Conservation (phyloP, 2,329 filamentous ascomycete species). For the Hymenoscyphus fraxineus region DNA sequence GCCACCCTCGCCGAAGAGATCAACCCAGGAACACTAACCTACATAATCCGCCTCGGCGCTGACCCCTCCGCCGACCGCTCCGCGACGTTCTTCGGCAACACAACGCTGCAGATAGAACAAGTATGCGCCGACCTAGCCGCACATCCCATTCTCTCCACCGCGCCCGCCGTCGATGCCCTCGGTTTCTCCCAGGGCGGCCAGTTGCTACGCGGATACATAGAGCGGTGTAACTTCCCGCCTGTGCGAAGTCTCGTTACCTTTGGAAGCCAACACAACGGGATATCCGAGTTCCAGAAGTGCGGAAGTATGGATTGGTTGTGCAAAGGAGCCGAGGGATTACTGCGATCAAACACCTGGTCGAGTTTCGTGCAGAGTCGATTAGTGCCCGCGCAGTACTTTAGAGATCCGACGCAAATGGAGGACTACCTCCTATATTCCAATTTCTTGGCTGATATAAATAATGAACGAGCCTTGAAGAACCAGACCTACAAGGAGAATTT, state of each 20-base stretch:
- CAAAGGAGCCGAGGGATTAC: slow-evolving; percentile 70
- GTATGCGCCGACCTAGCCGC: slow-evolving; percentile 75
- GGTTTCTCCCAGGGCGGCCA: slow-evolving; percentile 96
- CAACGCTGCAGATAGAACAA: slow-evolving; percentile 69
- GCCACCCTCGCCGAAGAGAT: slow-evolving; percentile 66
- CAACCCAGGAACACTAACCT: slow-evolving; percentile 80
- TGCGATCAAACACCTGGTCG: slow-evolving; percentile 79
- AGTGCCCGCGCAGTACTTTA: slow-evolving; percentile 94
- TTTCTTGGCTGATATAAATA: slow-evolving; percentile 94
- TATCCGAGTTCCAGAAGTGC: slow-evolving; percentile 77
- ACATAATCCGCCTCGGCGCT: slow-evolving; percentile 67
- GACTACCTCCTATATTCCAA: slow-evolving; percentile 77
- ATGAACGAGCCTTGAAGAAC: slow-evolving; percentile 77
- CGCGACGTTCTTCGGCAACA: slow-evolving; percentile 87
- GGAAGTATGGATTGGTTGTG: slow-evolving; percentile 72
- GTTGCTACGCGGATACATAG: slow-evolving; percentile 86
- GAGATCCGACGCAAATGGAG: slow-evolving; percentile 64
- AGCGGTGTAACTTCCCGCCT: slow-evolving; percentile 69
- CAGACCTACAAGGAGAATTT: slow-evolving; percentile 68
- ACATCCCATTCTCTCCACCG: slow-evolving; percentile 76
- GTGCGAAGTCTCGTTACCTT: slow-evolving; percentile 66
- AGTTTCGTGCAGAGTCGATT: slow-evolving; percentile 71
- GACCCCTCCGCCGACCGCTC: slow-evolving; percentile 67
- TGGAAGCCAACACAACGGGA: slow-evolving; percentile 75
- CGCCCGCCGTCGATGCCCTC: slow-evolving; percentile 81